Evolutionary conservation across 441 rosid genomes (phyloP).

Genomic region (Adansonia rubrostipa): DNA sequence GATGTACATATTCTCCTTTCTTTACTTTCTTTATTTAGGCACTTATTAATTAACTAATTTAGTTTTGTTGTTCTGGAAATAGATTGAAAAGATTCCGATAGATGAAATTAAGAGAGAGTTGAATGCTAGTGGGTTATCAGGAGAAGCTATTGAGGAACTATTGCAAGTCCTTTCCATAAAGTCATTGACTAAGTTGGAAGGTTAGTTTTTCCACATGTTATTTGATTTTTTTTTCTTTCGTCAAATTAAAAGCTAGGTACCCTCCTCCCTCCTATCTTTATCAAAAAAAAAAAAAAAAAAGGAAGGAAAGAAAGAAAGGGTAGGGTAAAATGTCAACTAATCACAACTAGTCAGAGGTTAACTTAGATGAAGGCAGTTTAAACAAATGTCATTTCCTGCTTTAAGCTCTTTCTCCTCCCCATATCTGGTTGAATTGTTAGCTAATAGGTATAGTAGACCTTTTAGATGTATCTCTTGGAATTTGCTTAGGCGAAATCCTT

Average conservation of each 20-base stretch:
- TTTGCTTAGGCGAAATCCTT: neutral
- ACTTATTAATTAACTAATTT: neutral
- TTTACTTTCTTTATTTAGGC: slow-evolving; percentile 13
- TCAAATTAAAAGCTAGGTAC: neutral
- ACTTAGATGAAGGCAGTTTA: slow-evolving; percentile 3
- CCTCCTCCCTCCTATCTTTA: neutral
- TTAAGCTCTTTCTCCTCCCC: neutral
- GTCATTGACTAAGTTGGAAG: slow-evolving; percentile 78
- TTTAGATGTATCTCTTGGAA: neutral
- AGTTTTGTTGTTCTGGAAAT: slow-evolving; percentile 28
- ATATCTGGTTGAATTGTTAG: neutral
- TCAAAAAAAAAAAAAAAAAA: neutral
- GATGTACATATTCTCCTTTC: slow-evolving; percentile 4
- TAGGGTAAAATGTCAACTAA: slow-evolving; percentile 12
- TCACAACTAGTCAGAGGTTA: slow-evolving; percentile 6
- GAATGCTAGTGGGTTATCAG: slow-evolving; percentile 62
- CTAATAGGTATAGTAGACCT: neutral
- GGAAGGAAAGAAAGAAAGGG: neutral
- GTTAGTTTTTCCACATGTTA: slow-evolving; percentile 36
- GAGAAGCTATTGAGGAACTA: slow-evolving; percentile 66
- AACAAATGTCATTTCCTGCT: neutral
- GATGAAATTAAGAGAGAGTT: slow-evolving; percentile 78
- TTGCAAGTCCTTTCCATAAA: slow-evolving; percentile 75
- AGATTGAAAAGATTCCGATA: slow-evolving; percentile 78
- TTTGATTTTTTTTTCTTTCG: slow-evolving; percentile 1